These are phyloP conservation scores for Fusarium humuli DNA, from an alignment of 2,329 filamentous ascomycete genomes.

Conservation along the genomic window DNA sequence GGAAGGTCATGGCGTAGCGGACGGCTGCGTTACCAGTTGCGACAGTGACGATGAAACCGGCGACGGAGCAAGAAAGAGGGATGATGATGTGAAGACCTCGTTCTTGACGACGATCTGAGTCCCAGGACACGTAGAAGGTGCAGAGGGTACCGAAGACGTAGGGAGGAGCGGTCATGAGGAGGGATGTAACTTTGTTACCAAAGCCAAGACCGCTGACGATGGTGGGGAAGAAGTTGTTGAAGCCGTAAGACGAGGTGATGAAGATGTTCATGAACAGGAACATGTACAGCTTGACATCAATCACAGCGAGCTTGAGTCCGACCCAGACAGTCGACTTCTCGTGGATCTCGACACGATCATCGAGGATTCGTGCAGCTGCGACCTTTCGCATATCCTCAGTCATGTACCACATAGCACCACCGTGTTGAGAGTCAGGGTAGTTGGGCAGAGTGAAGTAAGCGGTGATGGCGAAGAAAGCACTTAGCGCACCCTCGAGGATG, in stretches of 20 bases:
- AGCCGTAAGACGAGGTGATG: conserved; percentile 46
- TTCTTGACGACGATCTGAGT: conserved; percentile 71
- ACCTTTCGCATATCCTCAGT: conserved; percentile 35
- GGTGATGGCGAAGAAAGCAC: conserved; percentile 36
- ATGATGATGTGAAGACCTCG: conserved; percentile 69
- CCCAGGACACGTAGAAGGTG: conserved; percentile 68
- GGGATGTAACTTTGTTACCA: conserved; percentile 60
- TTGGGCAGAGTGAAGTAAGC: conserved; percentile 42
- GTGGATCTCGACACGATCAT: conserved; percentile 29
- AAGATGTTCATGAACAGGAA: conserved; percentile 40
- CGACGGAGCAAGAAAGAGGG: conserved; percentile 65
- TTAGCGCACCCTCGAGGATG: conserved; percentile 69
- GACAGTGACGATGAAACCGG: conserved; percentile 69
- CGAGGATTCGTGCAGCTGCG: conserved; percentile 27
- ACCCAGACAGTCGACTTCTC: conserved; percentile 34
- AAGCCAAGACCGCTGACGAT: conserved; percentile 70
- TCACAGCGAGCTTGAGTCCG: conserved; percentile 35
- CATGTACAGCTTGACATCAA: conserved; percentile 39
- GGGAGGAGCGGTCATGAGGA: conserved; percentile 68
- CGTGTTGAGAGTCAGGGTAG: conserved; percentile 21
- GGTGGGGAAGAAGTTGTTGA: conserved; percentile 55
- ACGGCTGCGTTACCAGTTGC: conserved; percentile 57
- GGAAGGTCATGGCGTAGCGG: conserved; percentile 42
- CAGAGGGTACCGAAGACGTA: conserved; percentile 67
- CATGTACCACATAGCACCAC: conserved; percentile 31